Percentiles rank a stretch among this genome's conserved stretches.
Evolutionary conservation across 352 stramenopile species (phyloP).

Genomic region (Blastocystis sp.): DNA sequence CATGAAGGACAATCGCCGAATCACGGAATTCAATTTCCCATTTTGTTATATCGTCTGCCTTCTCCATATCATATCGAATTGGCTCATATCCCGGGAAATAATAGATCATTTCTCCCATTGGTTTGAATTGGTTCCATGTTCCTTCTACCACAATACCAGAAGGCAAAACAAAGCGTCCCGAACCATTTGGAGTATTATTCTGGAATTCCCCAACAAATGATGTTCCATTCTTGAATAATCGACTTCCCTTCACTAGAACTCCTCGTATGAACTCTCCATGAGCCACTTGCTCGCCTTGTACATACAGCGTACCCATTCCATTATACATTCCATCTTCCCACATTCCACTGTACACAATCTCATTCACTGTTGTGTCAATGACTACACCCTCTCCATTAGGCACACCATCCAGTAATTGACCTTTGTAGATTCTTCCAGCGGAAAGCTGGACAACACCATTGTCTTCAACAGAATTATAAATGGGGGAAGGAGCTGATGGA

Average conservation of each 20-base stretch:
- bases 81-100: not conserved
- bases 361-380: not conserved
- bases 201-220: not conserved
- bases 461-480: not conserved
- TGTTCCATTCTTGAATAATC: not conserved
- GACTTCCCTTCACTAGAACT: not conserved
- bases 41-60: not conserved
- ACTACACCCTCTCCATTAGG: not conserved
- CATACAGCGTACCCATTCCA: not conserved
- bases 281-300: not conserved
- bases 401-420: not conserved
- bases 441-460: not conserved
- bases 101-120: not conserved
- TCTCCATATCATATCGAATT: conserved; percentile 9
- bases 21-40: not conserved
- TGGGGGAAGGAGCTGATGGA: too few relatives aligned
- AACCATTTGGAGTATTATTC: not conserved
- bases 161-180: not conserved
- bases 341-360: conserved; percentile 12
- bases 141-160: not conserved
- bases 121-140: not conserved
- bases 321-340: not conserved
- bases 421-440: not conserved
- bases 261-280: not conserved
- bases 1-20: not conserved